Conservation (phyloP, 495 filamentous ascomycete genomes). For the Aspergillus kassunensis region DNA sequence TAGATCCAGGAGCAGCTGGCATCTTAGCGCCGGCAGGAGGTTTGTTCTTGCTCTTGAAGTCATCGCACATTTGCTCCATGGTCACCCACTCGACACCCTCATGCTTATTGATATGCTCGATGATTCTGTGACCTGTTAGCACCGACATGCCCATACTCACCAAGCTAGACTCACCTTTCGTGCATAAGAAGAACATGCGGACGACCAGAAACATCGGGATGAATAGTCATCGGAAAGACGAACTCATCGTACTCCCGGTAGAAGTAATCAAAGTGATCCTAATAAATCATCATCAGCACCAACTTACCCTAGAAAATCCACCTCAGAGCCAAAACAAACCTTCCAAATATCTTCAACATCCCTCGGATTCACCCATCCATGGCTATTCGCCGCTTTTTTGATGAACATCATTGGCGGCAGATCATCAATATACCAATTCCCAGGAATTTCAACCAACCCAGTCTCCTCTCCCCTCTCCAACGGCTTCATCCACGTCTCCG, state of each 20-base stretch:
- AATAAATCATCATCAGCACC: background rate
- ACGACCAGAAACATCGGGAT: conserved; percentile 64
- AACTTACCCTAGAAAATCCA: background rate
- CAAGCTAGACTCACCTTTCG: conserved; percentile 36
- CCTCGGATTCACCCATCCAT: conserved; percentile 58
- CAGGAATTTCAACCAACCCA: conserved; percentile 62
- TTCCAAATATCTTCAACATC: conserved; percentile 57
- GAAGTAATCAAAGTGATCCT: conserved; percentile 67
- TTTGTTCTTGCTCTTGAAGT: conserved; percentile 65
- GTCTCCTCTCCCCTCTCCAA: conserved; percentile 49
- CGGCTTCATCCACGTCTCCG: conserved; percentile 65
- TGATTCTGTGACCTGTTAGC: conserved; percentile 40
- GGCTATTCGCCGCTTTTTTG: conserved; percentile 54
- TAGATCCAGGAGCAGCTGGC: conserved; percentile 44
- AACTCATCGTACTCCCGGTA: conserved; percentile 68
- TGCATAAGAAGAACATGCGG: conserved; percentile 68
- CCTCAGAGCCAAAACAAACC: conserved; percentile 20
- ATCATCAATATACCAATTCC: conserved; percentile 67
- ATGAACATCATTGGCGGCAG: conserved; percentile 61
- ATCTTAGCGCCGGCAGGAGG: conserved; percentile 63
- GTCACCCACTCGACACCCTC: conserved; percentile 74
- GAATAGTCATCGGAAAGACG: conserved; percentile 66
- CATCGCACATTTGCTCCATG: conserved; percentile 64
- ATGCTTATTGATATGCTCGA: conserved; percentile 69
- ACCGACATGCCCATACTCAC: background rate